A percentile compares a stretch with the other conserved stretches of the same genome.
phyloP scores from a whole-genome alignment of 2,329 filamentous ascomycete species.

The Microcyclospora tardicrescens region DNA sequence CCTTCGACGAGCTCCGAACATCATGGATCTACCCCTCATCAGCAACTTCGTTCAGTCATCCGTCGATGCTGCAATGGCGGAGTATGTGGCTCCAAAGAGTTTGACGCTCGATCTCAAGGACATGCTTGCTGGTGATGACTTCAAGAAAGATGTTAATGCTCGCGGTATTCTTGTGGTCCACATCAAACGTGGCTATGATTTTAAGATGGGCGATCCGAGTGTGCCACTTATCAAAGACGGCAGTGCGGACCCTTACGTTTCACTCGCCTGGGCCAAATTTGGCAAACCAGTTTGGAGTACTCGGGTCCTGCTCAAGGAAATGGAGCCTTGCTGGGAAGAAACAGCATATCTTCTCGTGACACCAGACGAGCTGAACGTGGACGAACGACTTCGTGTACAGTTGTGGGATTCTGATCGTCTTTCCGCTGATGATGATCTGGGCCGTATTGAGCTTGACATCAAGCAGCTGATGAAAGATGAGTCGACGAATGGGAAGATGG shows the following conservation, averaged over 20 bases:
- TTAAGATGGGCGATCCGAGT: conserved; percentile 56
- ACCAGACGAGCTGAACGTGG: conserved; percentile 57
- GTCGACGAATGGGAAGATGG: conserved; percentile 49
- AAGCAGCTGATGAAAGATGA: conserved; percentile 49
- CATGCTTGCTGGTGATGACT: conserved; percentile 65
- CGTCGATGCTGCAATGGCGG: conserved; percentile 58
- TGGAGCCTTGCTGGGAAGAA: conserved; percentile 60
- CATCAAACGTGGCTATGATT: conserved; percentile 54
- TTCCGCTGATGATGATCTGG: conserved; percentile 61
- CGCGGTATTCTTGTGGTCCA: conserved; percentile 53
- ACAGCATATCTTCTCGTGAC: conserved; percentile 57
- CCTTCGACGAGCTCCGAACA: conserved; percentile 54
- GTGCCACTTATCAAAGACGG: conserved; percentile 47
- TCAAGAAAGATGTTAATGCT: conserved; percentile 59
- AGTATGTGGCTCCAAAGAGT: conserved; percentile 66
- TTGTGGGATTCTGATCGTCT: conserved; percentile 65
- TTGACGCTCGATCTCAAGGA: conserved; percentile 62
- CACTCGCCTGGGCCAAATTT: conserved; percentile 66
- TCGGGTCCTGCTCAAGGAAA: conserved; percentile 50
- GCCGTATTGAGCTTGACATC: conserved; percentile 56
- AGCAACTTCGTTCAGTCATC: conserved; percentile 63
- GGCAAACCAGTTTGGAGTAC: conserved; percentile 56
- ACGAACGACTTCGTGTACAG: conserved; percentile 50
- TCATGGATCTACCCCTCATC: conserved; percentile 64
- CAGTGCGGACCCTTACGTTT: conserved; percentile 57